These are phyloP conservation scores for Alliaria petiolata DNA, from an alignment of 345 rosid species.

Conservation along the genomic window DNA sequence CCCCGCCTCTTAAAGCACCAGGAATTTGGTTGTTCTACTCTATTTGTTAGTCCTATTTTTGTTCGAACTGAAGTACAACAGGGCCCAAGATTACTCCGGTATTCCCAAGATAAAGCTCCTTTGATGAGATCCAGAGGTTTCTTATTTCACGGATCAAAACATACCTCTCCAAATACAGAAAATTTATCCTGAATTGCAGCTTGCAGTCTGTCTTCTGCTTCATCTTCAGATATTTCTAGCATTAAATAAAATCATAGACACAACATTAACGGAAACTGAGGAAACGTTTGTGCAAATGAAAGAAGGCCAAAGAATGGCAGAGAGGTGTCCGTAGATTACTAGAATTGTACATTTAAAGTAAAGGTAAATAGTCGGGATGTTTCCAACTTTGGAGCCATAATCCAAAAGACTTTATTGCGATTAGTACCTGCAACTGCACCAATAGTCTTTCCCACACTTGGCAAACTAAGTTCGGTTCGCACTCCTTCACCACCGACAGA, in stretches of 20 bases:
- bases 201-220: constrained; percentile 93
- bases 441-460: constrained; percentile 89
- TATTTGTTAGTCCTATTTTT: neutral
- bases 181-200: constrained; percentile 96
- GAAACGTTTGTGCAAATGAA: neutral
- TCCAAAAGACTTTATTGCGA: neutral
- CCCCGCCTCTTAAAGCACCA: neutral
- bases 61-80: constrained; percentile 13
- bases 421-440: constrained; percentile 91
- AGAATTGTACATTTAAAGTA: neutral
- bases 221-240: constrained; percentile 95
- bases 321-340: neutral
- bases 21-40: constrained; percentile 4
- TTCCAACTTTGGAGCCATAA: neutral
- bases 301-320: neutral
- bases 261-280: constrained; percentile 7
- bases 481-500: constrained; percentile 99
- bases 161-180: constrained; percentile 94
- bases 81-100: constrained; percentile 5
- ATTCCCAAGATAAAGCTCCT: constrained; percentile 17
- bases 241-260: constrained; percentile 18
- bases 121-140: constrained; percentile 2
- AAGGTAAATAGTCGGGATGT: neutral
- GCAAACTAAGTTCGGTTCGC: constrained; percentile 80
- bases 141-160: constrained; percentile 29